phyloP scores from a whole-genome alignment of 2,329 filamentous ascomycete genomes.

The Atkinsonella hypoxylon region DNA sequence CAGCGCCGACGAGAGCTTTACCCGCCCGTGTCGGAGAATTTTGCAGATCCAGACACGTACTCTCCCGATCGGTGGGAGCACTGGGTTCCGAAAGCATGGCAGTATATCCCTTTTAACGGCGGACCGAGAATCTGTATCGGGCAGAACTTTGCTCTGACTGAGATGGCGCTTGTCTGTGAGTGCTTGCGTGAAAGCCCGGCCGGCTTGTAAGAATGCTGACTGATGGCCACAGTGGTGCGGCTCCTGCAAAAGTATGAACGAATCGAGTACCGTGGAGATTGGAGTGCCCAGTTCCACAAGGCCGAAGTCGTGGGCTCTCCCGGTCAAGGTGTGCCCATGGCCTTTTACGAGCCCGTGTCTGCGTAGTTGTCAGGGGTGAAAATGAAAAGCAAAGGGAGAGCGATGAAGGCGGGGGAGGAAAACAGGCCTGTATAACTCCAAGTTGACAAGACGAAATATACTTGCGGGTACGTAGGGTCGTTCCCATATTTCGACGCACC shows the following conservation, averaged over 20 bases:
- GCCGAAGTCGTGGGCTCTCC: slow-evolving; percentile 32
- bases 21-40: slow-evolving; percentile 33
- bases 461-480: not conserved
- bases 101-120: slow-evolving; percentile 66
- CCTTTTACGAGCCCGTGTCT: slow-evolving; percentile 19
- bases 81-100: slow-evolving; percentile 55
- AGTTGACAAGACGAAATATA: not conserved
- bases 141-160: slow-evolving; percentile 71
- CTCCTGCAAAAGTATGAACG: slow-evolving; percentile 48
- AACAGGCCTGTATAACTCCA: not conserved
- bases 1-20: slow-evolving; percentile 56
- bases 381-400: not conserved
- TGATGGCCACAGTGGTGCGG: slow-evolving; percentile 26
- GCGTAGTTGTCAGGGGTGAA: not conserved
- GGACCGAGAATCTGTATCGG: slow-evolving; percentile 64
- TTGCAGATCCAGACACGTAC: slow-evolving; percentile 38
- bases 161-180: slow-evolving; percentile 36
- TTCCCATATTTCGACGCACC: not conserved
- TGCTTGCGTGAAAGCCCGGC: not conserved
- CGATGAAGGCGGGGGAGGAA: not conserved
- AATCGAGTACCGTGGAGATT: slow-evolving; percentile 36
- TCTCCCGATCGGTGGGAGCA: slow-evolving; percentile 54
- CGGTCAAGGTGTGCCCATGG: slow-evolving; percentile 29
- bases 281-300: slow-evolving; percentile 31
- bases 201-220: not conserved